These are phyloP conservation scores for Backusella australiensis DNA, from an alignment of 192 early-diverging fungal genomes.

Conservation along the genomic window DNA sequence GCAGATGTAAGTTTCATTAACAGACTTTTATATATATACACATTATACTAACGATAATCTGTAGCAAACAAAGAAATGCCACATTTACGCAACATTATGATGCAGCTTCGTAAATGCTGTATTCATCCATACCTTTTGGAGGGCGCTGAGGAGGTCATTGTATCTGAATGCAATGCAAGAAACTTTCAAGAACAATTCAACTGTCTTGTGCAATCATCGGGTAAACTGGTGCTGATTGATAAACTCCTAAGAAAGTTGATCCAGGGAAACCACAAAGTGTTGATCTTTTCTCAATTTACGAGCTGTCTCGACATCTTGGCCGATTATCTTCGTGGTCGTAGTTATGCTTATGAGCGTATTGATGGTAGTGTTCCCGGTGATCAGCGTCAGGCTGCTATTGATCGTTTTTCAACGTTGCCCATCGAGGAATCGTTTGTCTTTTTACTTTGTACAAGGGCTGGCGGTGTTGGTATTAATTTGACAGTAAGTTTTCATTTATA, in stretches of 20 bases:
- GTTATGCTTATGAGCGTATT: constrained; percentile 76
- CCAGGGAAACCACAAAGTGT: constrained; percentile 77
- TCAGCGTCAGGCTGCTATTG: constrained; percentile 80
- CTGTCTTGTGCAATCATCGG: constrained; percentile 73
- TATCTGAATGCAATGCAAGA: constrained; percentile 58
- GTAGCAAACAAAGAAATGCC: constrained; percentile 55
- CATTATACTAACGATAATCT: neutral
- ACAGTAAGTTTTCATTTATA: constrained; percentile 38
- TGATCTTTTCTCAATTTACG: constrained; percentile 91
- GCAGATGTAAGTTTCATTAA: constrained; percentile 42
- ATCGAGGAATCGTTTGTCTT: constrained; percentile 81
- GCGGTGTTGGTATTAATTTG: constrained; percentile 87
- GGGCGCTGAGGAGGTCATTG: constrained; percentile 79
- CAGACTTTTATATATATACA: too few relatives aligned
- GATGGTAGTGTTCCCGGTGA: constrained; percentile 80
- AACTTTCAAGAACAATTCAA: constrained; percentile 61
- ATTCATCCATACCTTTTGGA: constrained; percentile 81
- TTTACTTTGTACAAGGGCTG: constrained; percentile 81
- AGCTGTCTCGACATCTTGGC: constrained; percentile 70
- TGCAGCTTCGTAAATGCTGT: constrained; percentile 88
- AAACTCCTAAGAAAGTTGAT: constrained; percentile 74
- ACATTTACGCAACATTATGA: constrained; percentile 83
- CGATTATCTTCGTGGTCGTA: constrained; percentile 74
- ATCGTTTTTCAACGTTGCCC: constrained; percentile 69
- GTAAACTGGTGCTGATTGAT: constrained; percentile 80